phyloP scores from a whole-genome alignment of 768 basidiomycete species.

The Boletus rubropictus region DNA sequence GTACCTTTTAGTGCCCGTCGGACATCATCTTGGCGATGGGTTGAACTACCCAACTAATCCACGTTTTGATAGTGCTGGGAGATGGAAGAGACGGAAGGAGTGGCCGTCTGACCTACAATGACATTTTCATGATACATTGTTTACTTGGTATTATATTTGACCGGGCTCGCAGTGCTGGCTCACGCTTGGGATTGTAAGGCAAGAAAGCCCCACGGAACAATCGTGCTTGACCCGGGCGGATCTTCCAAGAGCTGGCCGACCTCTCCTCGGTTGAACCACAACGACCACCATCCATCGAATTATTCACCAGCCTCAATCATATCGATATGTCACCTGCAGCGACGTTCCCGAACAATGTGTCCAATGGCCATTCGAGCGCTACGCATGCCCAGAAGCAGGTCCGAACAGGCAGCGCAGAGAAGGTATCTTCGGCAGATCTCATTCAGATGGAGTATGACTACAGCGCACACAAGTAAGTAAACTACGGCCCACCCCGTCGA shows the following conservation, averaged over 20 bases:
- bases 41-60: slow-evolving; percentile 63
- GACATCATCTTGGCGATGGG: slow-evolving; percentile 54
- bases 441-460: slow-evolving; percentile 78
- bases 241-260: slow-evolving; percentile 1
- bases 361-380: slow-evolving; percentile 16
- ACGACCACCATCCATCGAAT: slow-evolving; percentile 1
- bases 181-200: no score
- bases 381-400: slow-evolving; percentile 13
- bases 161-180: not conserved
- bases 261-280: slow-evolving; percentile 1
- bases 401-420: slow-evolving; percentile 10
- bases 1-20: slow-evolving; percentile 38
- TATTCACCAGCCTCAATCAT: not conserved
- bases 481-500: not conserved
- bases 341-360: slow-evolving; percentile 3
- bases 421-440: slow-evolving; percentile 57
- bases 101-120: slow-evolving; percentile 67
- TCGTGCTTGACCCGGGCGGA: slow-evolving; percentile 16
- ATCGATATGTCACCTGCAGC: slow-evolving; percentile 25
- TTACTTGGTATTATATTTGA: not conserved
- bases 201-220: not conserved
- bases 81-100: slow-evolving; percentile 58
- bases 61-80: slow-evolving; percentile 64
- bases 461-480: slow-evolving; percentile 83
- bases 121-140: slow-evolving; percentile 13